Evolutionary conservation across 169 alveolate species (phyloP).

Genomic region (Theileria luwenshuni): DNA sequence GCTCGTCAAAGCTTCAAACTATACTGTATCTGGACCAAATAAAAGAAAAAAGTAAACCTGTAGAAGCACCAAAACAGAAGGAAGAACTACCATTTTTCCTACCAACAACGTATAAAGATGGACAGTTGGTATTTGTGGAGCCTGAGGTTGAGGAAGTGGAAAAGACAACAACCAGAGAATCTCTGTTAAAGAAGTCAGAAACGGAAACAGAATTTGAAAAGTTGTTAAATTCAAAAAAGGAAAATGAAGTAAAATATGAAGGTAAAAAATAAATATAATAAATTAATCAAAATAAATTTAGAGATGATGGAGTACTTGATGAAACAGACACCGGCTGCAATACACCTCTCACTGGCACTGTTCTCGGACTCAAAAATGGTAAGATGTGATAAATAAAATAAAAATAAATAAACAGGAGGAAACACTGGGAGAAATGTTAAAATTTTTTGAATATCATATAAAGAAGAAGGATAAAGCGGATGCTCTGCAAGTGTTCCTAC

Average conservation of each 20-base stretch:
- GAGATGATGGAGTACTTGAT: constrained; percentile 51
- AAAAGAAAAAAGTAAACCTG: constrained; percentile 61
- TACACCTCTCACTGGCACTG: constrained; percentile 49
- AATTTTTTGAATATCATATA: constrained; percentile 44
- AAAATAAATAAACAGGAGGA: constrained; percentile 20
- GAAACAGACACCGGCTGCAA: constrained; percentile 53
- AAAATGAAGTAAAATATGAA: constrained; percentile 27
- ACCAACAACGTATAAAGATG: constrained; percentile 68
- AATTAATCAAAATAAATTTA: background rate
- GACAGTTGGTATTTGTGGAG: constrained; percentile 61
- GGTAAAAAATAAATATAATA: constrained; percentile 11
- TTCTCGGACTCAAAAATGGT: constrained; percentile 36
- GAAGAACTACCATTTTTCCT: constrained; percentile 64
- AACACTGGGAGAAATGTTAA: constrained; percentile 30
- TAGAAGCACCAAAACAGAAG: constrained; percentile 46
- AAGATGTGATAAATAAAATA: background rate
- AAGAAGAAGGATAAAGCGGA: constrained; percentile 28
- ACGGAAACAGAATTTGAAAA: constrained; percentile 32
- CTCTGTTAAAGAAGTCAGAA: constrained; percentile 7
- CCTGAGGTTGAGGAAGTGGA: constrained; percentile 27
- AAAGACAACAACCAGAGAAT: constrained; percentile 9
- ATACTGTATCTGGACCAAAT: constrained; percentile 57
- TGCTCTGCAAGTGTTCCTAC: constrained; percentile 60
- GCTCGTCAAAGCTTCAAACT: constrained; percentile 41
- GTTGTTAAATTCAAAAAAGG: constrained; percentile 12